Evolutionary conservation across 2,329 filamentous ascomycete species (phyloP).

Genomic region (Coniella vitis): DNA sequence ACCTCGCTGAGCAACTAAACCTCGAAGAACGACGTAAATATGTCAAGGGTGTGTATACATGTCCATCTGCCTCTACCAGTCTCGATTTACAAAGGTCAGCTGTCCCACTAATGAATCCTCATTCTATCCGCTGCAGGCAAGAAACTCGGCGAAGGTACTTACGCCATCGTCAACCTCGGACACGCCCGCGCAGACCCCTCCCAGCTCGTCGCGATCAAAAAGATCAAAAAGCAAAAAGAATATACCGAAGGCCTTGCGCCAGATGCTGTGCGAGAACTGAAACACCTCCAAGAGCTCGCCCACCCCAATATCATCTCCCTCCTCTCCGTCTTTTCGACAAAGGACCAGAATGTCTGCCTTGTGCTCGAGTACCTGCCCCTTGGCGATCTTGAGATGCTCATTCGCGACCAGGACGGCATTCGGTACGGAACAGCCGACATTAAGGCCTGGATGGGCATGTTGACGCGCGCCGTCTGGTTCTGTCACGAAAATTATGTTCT

Average conservation of each 20-base stretch:
- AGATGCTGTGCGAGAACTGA: conserved; percentile 92
- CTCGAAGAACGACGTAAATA: conserved; percentile 82
- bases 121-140: conserved; percentile 49
- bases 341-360: conserved; percentile 92
- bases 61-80: too few relatives aligned
- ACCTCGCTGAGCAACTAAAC: conserved; percentile 74
- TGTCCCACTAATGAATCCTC: neutral
- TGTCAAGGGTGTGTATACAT: conserved; percentile 61
- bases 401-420: conserved; percentile 72
- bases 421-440: conserved; percentile 84
- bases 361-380: conserved; percentile 89
- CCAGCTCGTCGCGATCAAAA: conserved; percentile 82
- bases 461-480: conserved; percentile 88
- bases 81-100: neutral
- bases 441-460: conserved; percentile 98
- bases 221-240: conserved; percentile 81
- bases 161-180: conserved; percentile 90
- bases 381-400: conserved; percentile 93
- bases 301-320: conserved; percentile 95
- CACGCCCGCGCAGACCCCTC: conserved; percentile 67
- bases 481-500: conserved; percentile 92
- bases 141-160: conserved; percentile 93
- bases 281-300: conserved; percentile 85
- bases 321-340: conserved; percentile 87
- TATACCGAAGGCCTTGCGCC: conserved; percentile 88